Percentiles rank a stretch among this genome's conserved stretches.
phyloP scores from a whole-genome alignment of 2,329 filamentous ascomycete species.

The Penicillium fuscoglaucum region DNA sequence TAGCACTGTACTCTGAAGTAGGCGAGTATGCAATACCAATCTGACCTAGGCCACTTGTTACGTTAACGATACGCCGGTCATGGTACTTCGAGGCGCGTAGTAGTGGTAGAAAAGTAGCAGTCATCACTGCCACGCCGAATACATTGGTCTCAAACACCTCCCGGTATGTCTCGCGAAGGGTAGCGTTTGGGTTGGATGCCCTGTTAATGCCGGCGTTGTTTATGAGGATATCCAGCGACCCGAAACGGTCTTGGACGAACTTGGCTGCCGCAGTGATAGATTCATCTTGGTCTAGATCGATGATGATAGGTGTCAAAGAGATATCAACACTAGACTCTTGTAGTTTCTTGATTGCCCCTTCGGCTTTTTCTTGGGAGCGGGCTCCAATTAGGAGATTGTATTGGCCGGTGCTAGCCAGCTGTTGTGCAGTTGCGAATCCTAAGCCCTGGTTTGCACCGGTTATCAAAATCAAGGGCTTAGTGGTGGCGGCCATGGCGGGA shows the following conservation, averaged over 20 bases:
- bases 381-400: neutral
- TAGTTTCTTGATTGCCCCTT: neutral
- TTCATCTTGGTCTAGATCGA: neutral
- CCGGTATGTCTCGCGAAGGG: neutral
- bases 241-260: neutral
- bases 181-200: neutral
- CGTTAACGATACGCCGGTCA: slow-evolving; percentile 15
- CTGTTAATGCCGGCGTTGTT: slow-evolving; percentile 1
- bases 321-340: neutral
- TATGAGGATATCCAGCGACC: neutral
- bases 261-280: neutral
- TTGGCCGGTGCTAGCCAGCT: neutral
- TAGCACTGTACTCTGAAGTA: slow-evolving; percentile 3
- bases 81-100: slow-evolving; percentile 9
- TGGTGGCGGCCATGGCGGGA: neutral
- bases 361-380: neutral
- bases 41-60: slow-evolving; percentile 9
- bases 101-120: slow-evolving; percentile 3
- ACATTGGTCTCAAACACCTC: neutral
- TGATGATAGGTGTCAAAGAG: neutral
- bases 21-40: slow-evolving; percentile 8
- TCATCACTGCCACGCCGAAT: neutral
- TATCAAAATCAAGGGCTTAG: neutral
- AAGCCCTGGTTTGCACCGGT: slow-evolving; percentile 2
- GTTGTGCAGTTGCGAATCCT: neutral